These are phyloP conservation scores for Venturia aucupariae DNA, from an alignment of 2,329 filamentous ascomycete genomes.

Conservation along the genomic window DNA sequence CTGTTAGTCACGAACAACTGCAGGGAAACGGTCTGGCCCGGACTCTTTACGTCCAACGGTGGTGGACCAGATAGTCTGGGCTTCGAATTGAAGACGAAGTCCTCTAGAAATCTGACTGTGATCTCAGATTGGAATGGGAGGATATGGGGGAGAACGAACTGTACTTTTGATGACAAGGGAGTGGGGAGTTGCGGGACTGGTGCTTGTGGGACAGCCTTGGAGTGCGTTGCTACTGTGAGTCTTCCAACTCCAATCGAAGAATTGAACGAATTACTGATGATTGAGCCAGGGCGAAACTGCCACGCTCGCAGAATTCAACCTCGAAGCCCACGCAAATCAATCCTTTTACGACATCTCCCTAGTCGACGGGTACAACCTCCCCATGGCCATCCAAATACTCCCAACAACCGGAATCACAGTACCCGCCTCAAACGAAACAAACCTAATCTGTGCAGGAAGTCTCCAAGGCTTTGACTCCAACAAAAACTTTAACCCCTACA, in stretches of 20 bases:
- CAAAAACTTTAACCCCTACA: slow-evolving; percentile 38
- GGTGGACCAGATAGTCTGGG: slow-evolving; percentile 57
- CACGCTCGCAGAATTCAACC: slow-evolving; percentile 72
- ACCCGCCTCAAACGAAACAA: slow-evolving; percentile 56
- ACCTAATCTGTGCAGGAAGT: slow-evolving; percentile 67
- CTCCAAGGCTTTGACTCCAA: slow-evolving; percentile 45
- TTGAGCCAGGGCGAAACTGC: slow-evolving; percentile 56
- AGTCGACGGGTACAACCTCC: slow-evolving; percentile 77
- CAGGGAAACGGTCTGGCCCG: slow-evolving; percentile 63
- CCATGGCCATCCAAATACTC: slow-evolving; percentile 47
- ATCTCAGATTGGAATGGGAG: slow-evolving; percentile 69
- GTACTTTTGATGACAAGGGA: slow-evolving; percentile 61
- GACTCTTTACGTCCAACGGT: slow-evolving; percentile 62
- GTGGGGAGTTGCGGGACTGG: slow-evolving; percentile 61
- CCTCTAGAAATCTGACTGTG: slow-evolving; percentile 54
- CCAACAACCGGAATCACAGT: slow-evolving; percentile 48
- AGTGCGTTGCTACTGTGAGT: slow-evolving; percentile 40
- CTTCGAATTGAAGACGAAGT: slow-evolving; percentile 55
- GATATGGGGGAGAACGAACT: slow-evolving; percentile 78
- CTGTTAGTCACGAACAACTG: slow-evolving; percentile 66
- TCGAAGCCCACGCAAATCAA: slow-evolving; percentile 57
- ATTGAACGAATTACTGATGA: neutral
- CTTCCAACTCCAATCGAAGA: neutral
- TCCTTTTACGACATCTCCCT: slow-evolving; percentile 79
- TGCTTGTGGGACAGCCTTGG: slow-evolving; percentile 62